Conservation (phyloP, 2,329 filamentous ascomycete species). For the Proliferodiscus dingleyae region DNA sequence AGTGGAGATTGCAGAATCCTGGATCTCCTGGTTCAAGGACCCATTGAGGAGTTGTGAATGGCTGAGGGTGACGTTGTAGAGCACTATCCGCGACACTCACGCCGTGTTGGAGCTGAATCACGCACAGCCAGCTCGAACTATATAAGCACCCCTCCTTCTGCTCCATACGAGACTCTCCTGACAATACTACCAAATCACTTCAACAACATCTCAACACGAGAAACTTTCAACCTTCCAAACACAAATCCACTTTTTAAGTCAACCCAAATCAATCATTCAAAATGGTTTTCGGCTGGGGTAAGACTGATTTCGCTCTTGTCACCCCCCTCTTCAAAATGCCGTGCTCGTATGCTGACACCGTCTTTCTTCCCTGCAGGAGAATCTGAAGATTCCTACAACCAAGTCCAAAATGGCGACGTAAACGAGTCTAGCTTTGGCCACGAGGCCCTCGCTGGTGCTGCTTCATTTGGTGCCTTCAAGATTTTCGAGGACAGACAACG, state of each 20-base stretch:
- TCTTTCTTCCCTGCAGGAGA: conserved; percentile 32
- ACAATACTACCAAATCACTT: too few relatives aligned
- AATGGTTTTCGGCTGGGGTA: conserved; percentile 29
- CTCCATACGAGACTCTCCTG: too few relatives aligned
- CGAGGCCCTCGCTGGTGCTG: conserved; percentile 70
- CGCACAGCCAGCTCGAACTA: neutral
- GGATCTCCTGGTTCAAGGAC: conserved; percentile 1
- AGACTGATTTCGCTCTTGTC: conserved; percentile 1
- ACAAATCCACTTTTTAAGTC: conserved; percentile 1
- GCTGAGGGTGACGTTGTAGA: neutral
- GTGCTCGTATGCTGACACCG: neutral
- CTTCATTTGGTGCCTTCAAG: conserved; percentile 76
- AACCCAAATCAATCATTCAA: conserved; percentile 17
- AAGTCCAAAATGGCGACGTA: conserved; percentile 39
- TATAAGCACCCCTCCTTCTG: conserved; percentile 11
- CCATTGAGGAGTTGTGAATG: conserved; percentile 5
- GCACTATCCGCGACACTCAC: neutral
- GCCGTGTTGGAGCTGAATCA: too few relatives aligned
- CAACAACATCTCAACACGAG: neutral
- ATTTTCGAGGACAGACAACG: conserved; percentile 72
- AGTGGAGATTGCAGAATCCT: neutral
- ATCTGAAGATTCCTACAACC: conserved; percentile 39
- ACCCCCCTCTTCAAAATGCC: neutral
- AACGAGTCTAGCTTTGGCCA: conserved; percentile 59
- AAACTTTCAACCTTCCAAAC: conserved; percentile 2